A percentile compares a stretch with the other conserved stretches of the same genome.
phyloP scores from a whole-genome alignment of 345 rosid species.

The Linum usitatissimum region DNA sequence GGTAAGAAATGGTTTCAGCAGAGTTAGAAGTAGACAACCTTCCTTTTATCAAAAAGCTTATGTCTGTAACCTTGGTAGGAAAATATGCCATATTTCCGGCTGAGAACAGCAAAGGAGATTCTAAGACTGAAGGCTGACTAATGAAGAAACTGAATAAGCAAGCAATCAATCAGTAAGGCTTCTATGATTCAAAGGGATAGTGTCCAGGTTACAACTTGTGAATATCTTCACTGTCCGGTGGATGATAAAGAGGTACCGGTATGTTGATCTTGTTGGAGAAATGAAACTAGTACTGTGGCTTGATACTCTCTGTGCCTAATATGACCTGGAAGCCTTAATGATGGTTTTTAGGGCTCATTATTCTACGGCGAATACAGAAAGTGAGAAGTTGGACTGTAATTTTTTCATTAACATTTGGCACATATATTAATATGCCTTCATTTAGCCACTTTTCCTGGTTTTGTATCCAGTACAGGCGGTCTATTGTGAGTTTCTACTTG shows the following conservation, averaged over 20 bases:
- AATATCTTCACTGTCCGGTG: neutral
- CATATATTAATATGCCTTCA: too few relatives aligned
- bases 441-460: too few relatives aligned
- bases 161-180: neutral
- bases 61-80: conserved; percentile 28
- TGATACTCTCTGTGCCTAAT: too few relatives aligned
- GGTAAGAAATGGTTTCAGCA: conserved; percentile 30
- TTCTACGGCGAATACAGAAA: too few relatives aligned
- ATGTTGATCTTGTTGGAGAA: neutral
- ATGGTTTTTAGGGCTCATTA: too few relatives aligned
- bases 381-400: too few relatives aligned
- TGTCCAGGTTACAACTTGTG: neutral
- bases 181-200: neutral
- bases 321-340: too few relatives aligned
- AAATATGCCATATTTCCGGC: conserved; percentile 85
- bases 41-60: neutral
- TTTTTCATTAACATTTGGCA: too few relatives aligned
- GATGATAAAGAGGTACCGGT: too few relatives aligned
- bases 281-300: neutral
- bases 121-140: conserved; percentile 77
- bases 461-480: too few relatives aligned
- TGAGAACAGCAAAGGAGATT: conserved; percentile 85
- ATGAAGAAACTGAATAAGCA: conserved; percentile 11
- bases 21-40: neutral
- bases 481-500: too few relatives aligned